Base-by-base conservation (phyloP, 192 early-diverging fungal genomes). In the Coemansia sp. region DNA sequence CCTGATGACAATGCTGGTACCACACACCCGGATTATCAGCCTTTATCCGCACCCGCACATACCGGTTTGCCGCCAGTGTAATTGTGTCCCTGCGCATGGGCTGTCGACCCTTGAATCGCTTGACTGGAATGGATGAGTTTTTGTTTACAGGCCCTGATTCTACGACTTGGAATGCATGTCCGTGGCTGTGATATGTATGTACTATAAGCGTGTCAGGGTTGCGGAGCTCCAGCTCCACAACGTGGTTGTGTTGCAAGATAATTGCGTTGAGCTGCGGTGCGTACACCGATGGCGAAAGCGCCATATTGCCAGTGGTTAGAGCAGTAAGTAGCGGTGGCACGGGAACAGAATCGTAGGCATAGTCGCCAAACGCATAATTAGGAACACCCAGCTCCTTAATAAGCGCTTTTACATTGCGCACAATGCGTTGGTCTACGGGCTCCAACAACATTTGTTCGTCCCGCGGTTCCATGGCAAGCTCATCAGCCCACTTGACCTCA, bases 21-120 rank as follows among this genome's bases (percentile, higher is more conserved):
- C 92, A 95, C 9, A 86, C 85, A 21, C 91, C 93, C 3, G 90
- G 89, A 70, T 93, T 94, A 72, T 93, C 38, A 88, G 75, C n/a
- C 85, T 86, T 64, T 90, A 92, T 63, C 87, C 91, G 75, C 50
- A 95, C 75, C 29, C 84, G 84, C 29, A 82, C 77, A 59, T 86
- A 88, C 29, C 82, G 64, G 55, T 75, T 54, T 14, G 62, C 63
- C 14, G 87, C 86, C 0, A 93, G 65, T 1, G 82, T 62, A 12
- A 92, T 76, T 3, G 86, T 89, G 64, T 95, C 93, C 54, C 93
- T 84, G 21, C 86, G 81, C 15, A 82, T 38, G 2, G 69, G 69
- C 11, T 43, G 12, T 9, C 41, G 41, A 43, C 41, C 15, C 15
- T 43, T 43, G 10, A 43, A 43, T 1, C 15, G 41, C 41, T 15